Evolutionary conservation across 495 filamentous ascomycete species (phyloP), one percentile per base, ranked within the genome.

Genomic region (Neurospora discreta): DNA sequence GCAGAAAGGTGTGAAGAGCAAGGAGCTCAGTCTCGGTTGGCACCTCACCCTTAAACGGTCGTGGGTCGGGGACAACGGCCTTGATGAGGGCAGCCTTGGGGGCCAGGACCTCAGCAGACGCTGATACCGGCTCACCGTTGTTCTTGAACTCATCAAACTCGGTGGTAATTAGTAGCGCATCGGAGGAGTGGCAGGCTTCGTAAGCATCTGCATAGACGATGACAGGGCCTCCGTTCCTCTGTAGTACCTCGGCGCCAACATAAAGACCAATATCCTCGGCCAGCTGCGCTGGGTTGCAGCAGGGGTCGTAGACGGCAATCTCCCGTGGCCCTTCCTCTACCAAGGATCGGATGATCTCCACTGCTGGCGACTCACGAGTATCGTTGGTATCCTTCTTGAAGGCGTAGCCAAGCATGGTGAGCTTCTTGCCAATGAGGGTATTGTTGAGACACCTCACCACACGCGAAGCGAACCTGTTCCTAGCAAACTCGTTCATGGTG

Each of bases 341-440:
- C 38, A 95, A 77, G 11, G 84, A 82, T 46, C 84, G 85, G 73
- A 93, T 87, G 39, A 94, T 84, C 23, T 87, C 86, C 42, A 92
- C 85, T 0, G 91, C 88, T 0, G 90, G 85, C 30, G 87, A 88
- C 78, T 93, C 91, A 8, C 92, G 85, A 10, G 89, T 91, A 77
- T 95, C 92, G 16, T 87, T 86, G 1, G 92, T 94, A 75, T 93
- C 84, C 78, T 92, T 91, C 83, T 95, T 94, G 81, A 92, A 95
- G 5, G 92, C 88, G 76, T 89, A 93, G 3, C 92, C 92, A 1
- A 95, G 84, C 3, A 95, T 76, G 0, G 90, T 87, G n/a, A 94
- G 81, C 75, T 91, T 92, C 80, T 92, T 93, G 36, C 85, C 85
- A 3, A 85, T 83, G 0, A 93, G 81, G 11, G 88, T 90, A 71